A percentile compares a stretch with the other conserved stretches of the same genome.
These are phyloP conservation scores for Lasiodiplodia theobromae DNA, from an alignment of 2,329 filamentous ascomycete genomes.

Conservation along the genomic window DNA sequence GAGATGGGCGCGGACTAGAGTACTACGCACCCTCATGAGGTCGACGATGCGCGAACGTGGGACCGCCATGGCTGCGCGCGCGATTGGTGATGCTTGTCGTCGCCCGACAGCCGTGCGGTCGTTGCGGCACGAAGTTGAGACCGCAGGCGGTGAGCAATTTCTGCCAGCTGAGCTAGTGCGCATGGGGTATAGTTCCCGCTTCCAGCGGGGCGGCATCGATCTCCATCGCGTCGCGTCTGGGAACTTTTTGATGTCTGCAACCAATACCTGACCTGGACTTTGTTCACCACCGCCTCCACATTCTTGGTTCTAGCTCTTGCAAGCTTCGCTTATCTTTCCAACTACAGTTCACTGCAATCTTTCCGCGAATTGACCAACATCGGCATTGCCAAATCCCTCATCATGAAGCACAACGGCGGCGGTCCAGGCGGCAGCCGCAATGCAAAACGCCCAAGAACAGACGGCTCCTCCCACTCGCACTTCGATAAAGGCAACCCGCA, in stretches of 20 bases:
- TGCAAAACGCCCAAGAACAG: background rate
- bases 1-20: background rate
- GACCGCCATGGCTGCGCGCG: conserved; percentile 54
- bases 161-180: background rate
- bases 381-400: background rate
- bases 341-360: too few relatives aligned
- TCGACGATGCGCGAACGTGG: conserved; percentile 64
- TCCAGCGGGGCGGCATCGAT: conserved; percentile 6
- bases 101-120: background rate
- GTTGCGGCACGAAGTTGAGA: background rate
- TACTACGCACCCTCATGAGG: conserved; percentile 74
- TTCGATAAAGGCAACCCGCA: background rate
- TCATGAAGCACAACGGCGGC: background rate
- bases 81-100: conserved; percentile 6
- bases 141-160: background rate
- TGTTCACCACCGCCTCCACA: background rate
- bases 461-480: background rate
- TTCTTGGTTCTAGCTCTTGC: too few relatives aligned
- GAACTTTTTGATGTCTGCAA: conserved; percentile 7
- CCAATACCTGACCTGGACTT: background rate
- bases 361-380: background rate
- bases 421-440: background rate
- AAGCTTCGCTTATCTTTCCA: background rate
- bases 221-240: background rate
- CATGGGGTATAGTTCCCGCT: background rate